Conservation (phyloP, 2,329 filamentous ascomycete genomes). For the Calcarisporium arbuscula region DNA sequence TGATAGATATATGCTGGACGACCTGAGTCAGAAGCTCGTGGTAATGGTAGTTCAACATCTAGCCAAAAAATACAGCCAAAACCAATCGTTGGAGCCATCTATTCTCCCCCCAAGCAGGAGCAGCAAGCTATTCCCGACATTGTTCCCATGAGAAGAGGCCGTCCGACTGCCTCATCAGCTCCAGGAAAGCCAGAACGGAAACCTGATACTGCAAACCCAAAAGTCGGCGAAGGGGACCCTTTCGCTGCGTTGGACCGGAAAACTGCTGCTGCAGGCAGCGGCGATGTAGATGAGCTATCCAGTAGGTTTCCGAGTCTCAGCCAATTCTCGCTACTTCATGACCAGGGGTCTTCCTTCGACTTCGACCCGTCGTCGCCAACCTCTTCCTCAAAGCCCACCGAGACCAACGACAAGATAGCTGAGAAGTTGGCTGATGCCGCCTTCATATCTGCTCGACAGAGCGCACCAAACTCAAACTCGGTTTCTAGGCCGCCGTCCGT, state of each 20-base stretch:
- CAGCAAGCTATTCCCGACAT: constrained; percentile 78
- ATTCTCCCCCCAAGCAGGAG: constrained; percentile 66
- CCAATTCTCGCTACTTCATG: constrained; percentile 85
- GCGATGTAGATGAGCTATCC: constrained; percentile 71
- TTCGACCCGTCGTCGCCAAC: constrained; percentile 58
- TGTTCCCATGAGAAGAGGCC: constrained; percentile 86
- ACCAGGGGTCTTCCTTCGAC: constrained; percentile 76
- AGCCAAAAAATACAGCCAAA: constrained; percentile 46
- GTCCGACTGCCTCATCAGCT: constrained; percentile 36
- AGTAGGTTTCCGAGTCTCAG: constrained; percentile 84
- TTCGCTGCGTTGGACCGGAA: constrained; percentile 82
- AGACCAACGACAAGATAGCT: constrained; percentile 59
- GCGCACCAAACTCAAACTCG: constrained; percentile 13
- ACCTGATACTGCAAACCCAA: constrained; percentile 35
- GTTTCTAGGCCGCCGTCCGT: constrained; percentile 24
- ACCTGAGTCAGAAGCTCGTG: constrained; percentile 56
- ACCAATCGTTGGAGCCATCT: constrained; percentile 71
- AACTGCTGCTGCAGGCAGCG: constrained; percentile 29
- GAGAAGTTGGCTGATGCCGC: constrained; percentile 79
- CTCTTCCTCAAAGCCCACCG: constrained; percentile 38
- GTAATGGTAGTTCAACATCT: constrained; percentile 44
- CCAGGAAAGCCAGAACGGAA: constrained; percentile 1
- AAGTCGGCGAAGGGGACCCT: constrained; percentile 68
- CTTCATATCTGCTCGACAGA: constrained; percentile 50
- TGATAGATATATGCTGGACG: constrained; percentile 64